These are phyloP conservation scores for Debaryomyces singareniensis DNA, from an alignment of 1,139 yeast species.

Conservation along the genomic window DNA sequence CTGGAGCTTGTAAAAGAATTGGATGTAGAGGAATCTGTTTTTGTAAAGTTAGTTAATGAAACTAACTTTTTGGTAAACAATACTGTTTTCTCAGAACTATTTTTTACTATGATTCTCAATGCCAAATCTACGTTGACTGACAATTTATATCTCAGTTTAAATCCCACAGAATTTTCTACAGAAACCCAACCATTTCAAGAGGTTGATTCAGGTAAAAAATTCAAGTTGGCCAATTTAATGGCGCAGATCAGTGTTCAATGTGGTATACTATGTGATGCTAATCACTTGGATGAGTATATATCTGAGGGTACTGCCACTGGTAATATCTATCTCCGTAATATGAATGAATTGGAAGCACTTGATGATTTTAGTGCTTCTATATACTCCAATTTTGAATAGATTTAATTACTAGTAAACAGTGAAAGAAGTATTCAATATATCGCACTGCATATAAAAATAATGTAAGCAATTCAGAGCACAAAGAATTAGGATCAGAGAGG, in stretches of 20 bases:
- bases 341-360: slow-evolving; percentile 57
- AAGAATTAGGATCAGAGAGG: not conserved
- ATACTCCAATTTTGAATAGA: slow-evolving; percentile 69
- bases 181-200: slow-evolving; percentile 15
- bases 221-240: slow-evolving; percentile 62
- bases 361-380: slow-evolving; percentile 89
- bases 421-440: not conserved
- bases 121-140: slow-evolving; percentile 24
- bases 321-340: slow-evolving; percentile 33
- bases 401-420: not conserved
- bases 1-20: slow-evolving; percentile 36
- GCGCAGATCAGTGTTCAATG: slow-evolving; percentile 68
- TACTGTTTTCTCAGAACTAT: slow-evolving; percentile 26
- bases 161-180: slow-evolving; percentile 10
- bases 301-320: slow-evolving; percentile 34
- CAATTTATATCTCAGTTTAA: slow-evolving; percentile 20
- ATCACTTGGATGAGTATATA: slow-evolving; percentile 40
- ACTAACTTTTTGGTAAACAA: slow-evolving; percentile 31
- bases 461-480: too few relatives aligned
- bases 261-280: slow-evolving; percentile 43
- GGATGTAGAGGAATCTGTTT: slow-evolving; percentile 33
- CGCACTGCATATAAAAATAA: slow-evolving; percentile 1
- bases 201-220: slow-evolving; percentile 12
- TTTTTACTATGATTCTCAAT: slow-evolving; percentile 20
- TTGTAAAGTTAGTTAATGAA: slow-evolving; percentile 41